These are phyloP conservation scores for Nicotiana obtusifolia DNA, from an alignment of 257 asterid species.

Conservation along the genomic window DNA sequence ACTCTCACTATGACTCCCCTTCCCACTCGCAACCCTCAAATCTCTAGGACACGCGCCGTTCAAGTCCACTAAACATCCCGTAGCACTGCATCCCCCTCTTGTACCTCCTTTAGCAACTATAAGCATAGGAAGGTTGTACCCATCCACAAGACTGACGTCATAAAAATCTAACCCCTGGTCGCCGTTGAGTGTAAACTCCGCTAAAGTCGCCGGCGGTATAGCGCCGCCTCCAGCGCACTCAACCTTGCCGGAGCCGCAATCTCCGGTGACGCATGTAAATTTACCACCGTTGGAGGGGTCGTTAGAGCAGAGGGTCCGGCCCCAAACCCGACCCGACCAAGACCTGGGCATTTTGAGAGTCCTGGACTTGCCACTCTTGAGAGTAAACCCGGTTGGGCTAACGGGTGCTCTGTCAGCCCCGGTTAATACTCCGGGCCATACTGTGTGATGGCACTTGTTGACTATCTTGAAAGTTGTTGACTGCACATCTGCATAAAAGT, in stretches of 20 bases:
- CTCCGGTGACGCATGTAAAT: slow-evolving; percentile 74
- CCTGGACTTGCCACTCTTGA: slow-evolving; percentile 54
- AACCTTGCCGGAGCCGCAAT: slow-evolving; percentile 80
- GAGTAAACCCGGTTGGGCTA: slow-evolving; percentile 66
- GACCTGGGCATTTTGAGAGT: slow-evolving; percentile 61
- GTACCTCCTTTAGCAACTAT: slow-evolving; percentile 71
- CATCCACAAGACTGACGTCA: slow-evolving; percentile 91
- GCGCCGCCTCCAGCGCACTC: slow-evolving; percentile 84
- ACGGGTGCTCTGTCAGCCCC: slow-evolving; percentile 67
- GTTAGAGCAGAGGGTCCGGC: slow-evolving; percentile 67
- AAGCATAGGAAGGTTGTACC: slow-evolving; percentile 88
- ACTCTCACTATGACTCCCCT: slow-evolving; percentile 31
- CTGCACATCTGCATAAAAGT: slow-evolving; percentile 37
- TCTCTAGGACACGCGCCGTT: slow-evolving; percentile 85
- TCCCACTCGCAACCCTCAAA: slow-evolving; percentile 59
- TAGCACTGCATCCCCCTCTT: slow-evolving; percentile 65
- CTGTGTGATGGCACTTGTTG: slow-evolving; percentile 75
- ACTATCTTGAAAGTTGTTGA: slow-evolving; percentile 78
- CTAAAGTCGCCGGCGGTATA: slow-evolving; percentile 90
- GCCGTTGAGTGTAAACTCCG: slow-evolving; percentile 85
- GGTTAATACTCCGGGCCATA: slow-evolving; percentile 93
- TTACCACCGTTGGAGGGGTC: slow-evolving; percentile 33
- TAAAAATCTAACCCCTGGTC: slow-evolving; percentile 84
- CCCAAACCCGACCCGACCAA: slow-evolving; percentile 97
- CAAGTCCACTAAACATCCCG: slow-evolving; percentile 80